These are phyloP conservation scores for Coniferiporia sulphurascens DNA, from an alignment of 1,284 basidiomycete species.

Conservation along the genomic window DNA sequence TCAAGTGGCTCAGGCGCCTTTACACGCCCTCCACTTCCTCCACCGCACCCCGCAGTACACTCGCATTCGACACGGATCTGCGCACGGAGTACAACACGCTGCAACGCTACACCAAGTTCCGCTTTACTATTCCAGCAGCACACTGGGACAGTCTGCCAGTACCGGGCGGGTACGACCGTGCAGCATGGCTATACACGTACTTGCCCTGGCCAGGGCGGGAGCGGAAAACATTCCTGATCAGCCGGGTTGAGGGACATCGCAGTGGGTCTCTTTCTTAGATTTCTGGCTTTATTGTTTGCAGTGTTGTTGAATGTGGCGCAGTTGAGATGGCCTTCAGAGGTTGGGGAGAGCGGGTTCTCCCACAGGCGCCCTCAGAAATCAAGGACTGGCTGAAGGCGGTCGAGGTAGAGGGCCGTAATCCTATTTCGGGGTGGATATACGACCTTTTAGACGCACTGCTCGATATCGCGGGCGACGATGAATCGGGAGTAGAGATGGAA, in stretches of 20 bases:
- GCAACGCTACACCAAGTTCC: slow-evolving; percentile 3
- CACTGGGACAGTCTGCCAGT: slow-evolving; percentile 4
- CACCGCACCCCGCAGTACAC: neutral
- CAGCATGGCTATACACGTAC: slow-evolving; percentile 9
- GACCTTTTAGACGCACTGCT: slow-evolving; percentile 1
- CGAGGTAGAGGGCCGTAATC: neutral
- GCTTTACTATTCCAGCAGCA: slow-evolving; percentile 12
- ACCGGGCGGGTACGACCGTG: slow-evolving; percentile 12
- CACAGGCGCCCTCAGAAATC: slow-evolving; percentile 6
- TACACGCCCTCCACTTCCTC: neutral
- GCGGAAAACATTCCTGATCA: slow-evolving; percentile 1
- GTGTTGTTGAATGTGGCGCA: neutral
- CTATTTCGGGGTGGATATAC: slow-evolving; percentile 1
- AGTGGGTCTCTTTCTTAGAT: slow-evolving; percentile 1
- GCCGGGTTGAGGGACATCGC: slow-evolving; percentile 11
- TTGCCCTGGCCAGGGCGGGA: slow-evolving; percentile 7
- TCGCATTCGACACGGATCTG: neutral
- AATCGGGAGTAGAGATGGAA: neutral
- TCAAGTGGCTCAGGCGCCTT: slow-evolving; percentile 14
- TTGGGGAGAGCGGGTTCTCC: neutral
- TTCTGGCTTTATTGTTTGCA: neutral
- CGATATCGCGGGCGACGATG: neutral
- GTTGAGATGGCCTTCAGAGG: neutral
- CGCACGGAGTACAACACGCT: slow-evolving; percentile 7
- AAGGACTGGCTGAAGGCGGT: slow-evolving; percentile 3